Conservation (phyloP, 768 basidiomycete species). For the Amanita pseudoporphyria region DNA sequence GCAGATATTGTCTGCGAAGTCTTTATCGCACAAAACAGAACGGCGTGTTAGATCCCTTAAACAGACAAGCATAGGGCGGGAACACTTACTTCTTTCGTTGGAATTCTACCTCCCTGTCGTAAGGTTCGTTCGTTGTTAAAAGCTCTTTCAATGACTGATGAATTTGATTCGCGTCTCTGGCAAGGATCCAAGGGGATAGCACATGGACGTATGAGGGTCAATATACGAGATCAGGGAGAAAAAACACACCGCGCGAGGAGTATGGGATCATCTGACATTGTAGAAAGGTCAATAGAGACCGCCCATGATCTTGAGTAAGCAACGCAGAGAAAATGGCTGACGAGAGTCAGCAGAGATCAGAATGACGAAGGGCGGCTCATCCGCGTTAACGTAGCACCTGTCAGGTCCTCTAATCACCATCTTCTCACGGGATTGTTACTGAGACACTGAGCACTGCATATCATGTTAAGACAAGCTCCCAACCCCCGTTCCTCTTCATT, state of each 20-base stretch:
- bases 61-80: not conserved
- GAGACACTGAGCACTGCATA: no score
- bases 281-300: conserved; percentile 14
- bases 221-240: conserved; percentile 2
- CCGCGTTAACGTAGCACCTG: no score
- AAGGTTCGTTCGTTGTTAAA: conserved; percentile 67
- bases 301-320: conserved; percentile 23
- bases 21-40: conserved; percentile 19
- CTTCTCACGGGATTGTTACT: no score
- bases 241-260: conserved; percentile 32
- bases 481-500: no score
- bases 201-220: not conserved
- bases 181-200: conserved; percentile 7
- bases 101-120: conserved; percentile 81
- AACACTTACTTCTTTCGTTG: conserved; percentile 72
- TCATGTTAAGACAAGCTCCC: no score
- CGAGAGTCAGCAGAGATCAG: conserved; percentile 6
- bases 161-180: conserved; percentile 71
- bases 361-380: conserved; percentile 2
- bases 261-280: conserved; percentile 37
- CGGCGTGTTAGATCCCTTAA: no score
- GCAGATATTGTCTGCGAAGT: conserved; percentile 61
- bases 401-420: no score
- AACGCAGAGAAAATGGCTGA: not conserved
- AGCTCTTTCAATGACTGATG: conserved; percentile 68